Conservation (phyloP, 139 green algal genomes). For the Axilococcus clingmanii region DNA sequence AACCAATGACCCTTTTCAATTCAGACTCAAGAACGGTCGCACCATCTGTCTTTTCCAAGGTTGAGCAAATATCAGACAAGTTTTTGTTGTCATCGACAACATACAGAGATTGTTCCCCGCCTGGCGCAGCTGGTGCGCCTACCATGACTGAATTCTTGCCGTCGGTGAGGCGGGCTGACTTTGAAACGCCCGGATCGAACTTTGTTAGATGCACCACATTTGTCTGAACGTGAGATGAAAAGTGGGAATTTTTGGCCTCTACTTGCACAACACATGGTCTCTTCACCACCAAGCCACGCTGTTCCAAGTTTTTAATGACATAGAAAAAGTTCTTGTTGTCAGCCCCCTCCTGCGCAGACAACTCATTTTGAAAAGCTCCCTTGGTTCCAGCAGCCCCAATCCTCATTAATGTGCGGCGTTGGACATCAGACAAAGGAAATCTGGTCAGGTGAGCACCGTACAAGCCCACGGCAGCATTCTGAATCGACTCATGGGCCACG, state of each 20-base stretch:
- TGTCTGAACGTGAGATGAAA: background rate
- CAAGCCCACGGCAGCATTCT: constrained; percentile 35
- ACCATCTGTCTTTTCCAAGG: background rate
- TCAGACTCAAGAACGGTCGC: constrained; percentile 31
- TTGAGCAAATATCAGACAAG: background rate
- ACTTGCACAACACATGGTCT: constrained; percentile 9
- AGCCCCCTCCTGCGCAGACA: constrained; percentile 28
- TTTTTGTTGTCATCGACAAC: background rate
- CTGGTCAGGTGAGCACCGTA: constrained; percentile 24
- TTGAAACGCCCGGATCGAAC: background rate
- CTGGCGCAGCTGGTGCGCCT: too few species aligned
- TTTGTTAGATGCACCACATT: background rate
- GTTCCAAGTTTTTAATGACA: constrained; percentile 47
- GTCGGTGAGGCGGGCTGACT: background rate
- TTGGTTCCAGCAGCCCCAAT: constrained; percentile 8
- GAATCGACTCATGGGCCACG: constrained; percentile 20
- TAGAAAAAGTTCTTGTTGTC: constrained; percentile 60
- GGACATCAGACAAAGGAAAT: constrained; percentile 19
- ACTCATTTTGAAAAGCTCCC: constrained; percentile 40
- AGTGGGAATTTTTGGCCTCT: background rate
- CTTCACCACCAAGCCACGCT: constrained; percentile 36
- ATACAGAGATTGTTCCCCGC: background rate
- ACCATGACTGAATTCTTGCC: background rate
- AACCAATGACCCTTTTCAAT: constrained; percentile 37
- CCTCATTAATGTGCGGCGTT: background rate